Evolutionary conservation across 2,329 filamentous ascomycete species (phyloP), one percentile per base, ranked within the genome.

Genomic region (Trichoderma brevicompactum): DNA sequence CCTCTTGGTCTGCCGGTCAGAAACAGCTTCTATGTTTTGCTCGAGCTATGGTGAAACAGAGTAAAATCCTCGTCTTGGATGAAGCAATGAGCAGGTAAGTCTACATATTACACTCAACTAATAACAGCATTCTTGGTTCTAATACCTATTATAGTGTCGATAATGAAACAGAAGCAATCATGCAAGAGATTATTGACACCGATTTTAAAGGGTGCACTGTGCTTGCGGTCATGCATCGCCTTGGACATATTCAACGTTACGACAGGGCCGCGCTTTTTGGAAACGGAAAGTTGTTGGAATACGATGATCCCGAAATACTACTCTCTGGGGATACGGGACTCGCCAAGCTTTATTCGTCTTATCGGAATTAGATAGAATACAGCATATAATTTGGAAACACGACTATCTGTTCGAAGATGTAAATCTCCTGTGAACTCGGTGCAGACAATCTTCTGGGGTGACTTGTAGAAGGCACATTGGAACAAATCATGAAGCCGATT

Each of bases 261-360:
- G 72, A 73, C 43, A 71, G 77, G 36, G 77, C 82, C 4, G 79
- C 87, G n/a, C 77, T 83, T 2, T 80, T 91, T 19, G 87, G 89
- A 72, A 85, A 83, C 3, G 68, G 68, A 4, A 46, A 50, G 17
- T 12, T 68, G 10, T 19, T 68, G 23, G 68, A 68, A 61, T 68
- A 38, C 49, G 64, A 58, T 8, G 58, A 43, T 41, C 68, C 68
- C 0, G 32, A 38, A 40, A 28, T n/a, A 1, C 46, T 69, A 23
- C 69, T 68, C 49, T 68, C 71, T 70, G 65, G 68, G 65, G 70
- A 59, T 64, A 69, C 69, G 63, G 43, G 66, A 60, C 36, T 65
- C 3, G 55, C 64, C 46, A 59, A 32, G 48, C 28, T 65, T 23
- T 62, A 65, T 48, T 43, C 34, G 13, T 43, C n/a, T 0, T 62